These are phyloP conservation scores for Linum lewisii DNA, from an alignment of 345 rosid genomes.

Conservation along the genomic window DNA sequence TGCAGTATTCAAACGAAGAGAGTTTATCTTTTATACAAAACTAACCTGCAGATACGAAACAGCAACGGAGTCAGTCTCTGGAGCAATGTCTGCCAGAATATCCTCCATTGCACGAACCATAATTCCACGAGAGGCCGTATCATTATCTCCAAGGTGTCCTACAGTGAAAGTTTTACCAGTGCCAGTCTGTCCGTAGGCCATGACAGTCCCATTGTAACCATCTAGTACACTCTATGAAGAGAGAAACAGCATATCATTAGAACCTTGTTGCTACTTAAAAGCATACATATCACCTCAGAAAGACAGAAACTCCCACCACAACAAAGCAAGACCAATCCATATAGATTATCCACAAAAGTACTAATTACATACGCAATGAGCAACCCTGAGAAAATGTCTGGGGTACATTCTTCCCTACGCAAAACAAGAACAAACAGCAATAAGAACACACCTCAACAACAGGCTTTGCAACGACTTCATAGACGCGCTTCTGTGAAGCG, in stretches of 20 bases:
- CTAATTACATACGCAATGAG: too few relatives aligned
- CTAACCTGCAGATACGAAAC: slow-evolving; percentile 27
- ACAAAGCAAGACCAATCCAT: background rate
- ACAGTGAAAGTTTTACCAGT: slow-evolving; percentile 29
- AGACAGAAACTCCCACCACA: background rate
- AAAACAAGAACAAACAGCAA: background rate
- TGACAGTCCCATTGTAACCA: slow-evolving; percentile 28
- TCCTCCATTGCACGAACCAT: slow-evolving; percentile 35
- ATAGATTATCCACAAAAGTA: background rate
- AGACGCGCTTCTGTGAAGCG: slow-evolving; percentile 29
- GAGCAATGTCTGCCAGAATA: slow-evolving; percentile 17
- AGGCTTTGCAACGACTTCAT: slow-evolving; percentile 29
- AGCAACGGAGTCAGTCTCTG: slow-evolving; percentile 21
- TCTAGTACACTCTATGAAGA: slow-evolving; percentile 21
- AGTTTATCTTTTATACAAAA: background rate
- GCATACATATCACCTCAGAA: background rate
- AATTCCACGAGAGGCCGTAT: slow-evolving; percentile 27
- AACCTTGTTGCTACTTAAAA: background rate
- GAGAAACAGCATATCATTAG: background rate
- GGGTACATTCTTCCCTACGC: background rate
- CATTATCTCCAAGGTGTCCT: slow-evolving; percentile 23
- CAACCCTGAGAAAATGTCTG: background rate
- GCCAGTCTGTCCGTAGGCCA: slow-evolving; percentile 32
- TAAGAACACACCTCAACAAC: slow-evolving; percentile 23
- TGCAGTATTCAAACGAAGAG: background rate